These are phyloP conservation scores for Takakia lepidozioides DNA, from an alignment of 225 moss, liverwort and hornwort species.

Conservation along the genomic window DNA sequence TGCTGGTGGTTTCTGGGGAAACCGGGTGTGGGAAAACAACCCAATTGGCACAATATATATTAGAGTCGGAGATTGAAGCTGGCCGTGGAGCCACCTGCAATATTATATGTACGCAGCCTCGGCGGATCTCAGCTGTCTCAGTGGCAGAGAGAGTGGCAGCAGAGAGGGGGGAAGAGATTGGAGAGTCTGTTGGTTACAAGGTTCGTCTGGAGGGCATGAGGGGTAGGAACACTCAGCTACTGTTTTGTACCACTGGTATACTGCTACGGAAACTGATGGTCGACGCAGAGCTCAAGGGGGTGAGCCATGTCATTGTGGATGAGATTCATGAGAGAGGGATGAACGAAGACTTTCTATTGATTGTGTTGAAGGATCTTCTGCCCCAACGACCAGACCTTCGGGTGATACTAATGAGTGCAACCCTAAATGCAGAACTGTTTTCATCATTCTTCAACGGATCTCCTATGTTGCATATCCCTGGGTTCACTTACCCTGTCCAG, in stretches of 20 bases:
- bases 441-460: conserved; percentile 78
- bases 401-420: conserved; percentile 95
- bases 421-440: conserved; percentile 94
- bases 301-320: conserved; percentile 91
- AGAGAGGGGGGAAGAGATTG: conserved; percentile 89
- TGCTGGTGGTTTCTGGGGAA: conserved; percentile 93
- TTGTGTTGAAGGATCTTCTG: conserved; percentile 82
- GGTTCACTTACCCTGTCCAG: conserved; percentile 89
- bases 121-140: conserved; percentile 91
- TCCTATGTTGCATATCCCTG: conserved; percentile 81
- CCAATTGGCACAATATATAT: conserved; percentile 90
- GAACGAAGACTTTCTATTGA: conserved; percentile 94
- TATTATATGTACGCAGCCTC: conserved; percentile 93
- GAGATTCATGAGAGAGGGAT: conserved; percentile 99
- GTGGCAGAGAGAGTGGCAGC: conserved; percentile 94
- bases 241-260: conserved; percentile 96
- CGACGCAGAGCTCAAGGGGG: conserved; percentile 79
- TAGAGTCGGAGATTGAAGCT: conserved; percentile 85
- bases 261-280: conserved; percentile 81
- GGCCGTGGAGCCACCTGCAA: conserved; percentile 83
- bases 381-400: conserved; percentile 73
- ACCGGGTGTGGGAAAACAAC: conserved; percentile 99
- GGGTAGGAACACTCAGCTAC: conserved; percentile 66
- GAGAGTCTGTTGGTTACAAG: conserved; percentile 89
- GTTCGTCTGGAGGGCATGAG: conserved; percentile 92